Base-by-base conservation (phyloP, 345 rosid genomes). In the Iberis pinnata region DNA sequence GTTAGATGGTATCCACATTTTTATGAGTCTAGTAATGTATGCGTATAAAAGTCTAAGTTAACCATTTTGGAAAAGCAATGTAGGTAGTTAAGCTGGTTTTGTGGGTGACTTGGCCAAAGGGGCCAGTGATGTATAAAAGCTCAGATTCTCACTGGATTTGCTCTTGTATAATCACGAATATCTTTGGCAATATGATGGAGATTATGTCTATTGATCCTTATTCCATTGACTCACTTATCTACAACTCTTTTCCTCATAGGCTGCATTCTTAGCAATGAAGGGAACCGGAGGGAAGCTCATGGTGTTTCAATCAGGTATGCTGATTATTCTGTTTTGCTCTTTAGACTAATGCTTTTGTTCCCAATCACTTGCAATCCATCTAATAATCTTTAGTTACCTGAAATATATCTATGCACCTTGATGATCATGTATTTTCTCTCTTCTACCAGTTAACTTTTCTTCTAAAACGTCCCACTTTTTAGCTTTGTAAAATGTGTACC, bases 241-340 rank as follows among this genome's bases (percentile, higher is more conserved):
- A 14, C 16, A 12, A 59, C 12, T 6, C 1, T 31, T 45, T 35
- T 35, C 38, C 33, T 69, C 53, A 52, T 82, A 92, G 98, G 95
- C 97, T 27, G 84, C 89, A 57, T 88, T 76, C 74, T 73, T 88
- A 79, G 97, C 98, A 22, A 76, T 88, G 95, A 92, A 88, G 79
- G 83, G 73, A 65, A 83, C 77, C 56, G 98, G 98, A 22, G 97
- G 98, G 56, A 88, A 88, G 74, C 95, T 92, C 60, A 54, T 92
- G 74, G 88, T 88, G 57, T 92, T 92, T 66, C 98, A 92, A 71
- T 88, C 98, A 81, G 98, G 98, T 73, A 60, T 33, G 52, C 36
- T 40, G 5, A 37, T 43, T 24, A 16, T 35, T 22, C 19, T 43
- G 5, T 58, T 37, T 26, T 16, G 29, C 8, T n/a, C 41, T 29